phyloP scores from a whole-genome alignment of 2,329 filamentous ascomycete genomes.

The Xylogone sp. region DNA sequence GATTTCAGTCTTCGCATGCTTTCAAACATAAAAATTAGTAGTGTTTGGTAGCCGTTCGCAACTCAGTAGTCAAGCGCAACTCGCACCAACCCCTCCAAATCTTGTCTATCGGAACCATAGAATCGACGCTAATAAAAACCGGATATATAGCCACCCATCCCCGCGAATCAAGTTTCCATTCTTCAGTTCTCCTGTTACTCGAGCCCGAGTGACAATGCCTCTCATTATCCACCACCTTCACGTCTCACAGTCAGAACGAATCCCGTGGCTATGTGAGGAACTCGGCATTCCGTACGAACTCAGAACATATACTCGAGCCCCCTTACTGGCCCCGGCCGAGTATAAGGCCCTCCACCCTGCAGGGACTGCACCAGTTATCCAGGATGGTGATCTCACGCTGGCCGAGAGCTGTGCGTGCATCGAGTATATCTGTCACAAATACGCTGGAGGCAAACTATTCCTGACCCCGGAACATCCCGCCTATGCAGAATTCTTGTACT shows the following conservation, averaged over 20 bases:
- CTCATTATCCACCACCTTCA: constrained; percentile 50
- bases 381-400: constrained; percentile 50
- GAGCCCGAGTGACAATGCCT: constrained; percentile 3
- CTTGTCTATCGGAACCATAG: no score
- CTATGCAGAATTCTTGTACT: constrained; percentile 61
- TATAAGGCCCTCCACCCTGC: constrained; percentile 43
- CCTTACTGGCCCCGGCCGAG: constrained; percentile 30
- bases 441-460: constrained; percentile 46
- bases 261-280: constrained; percentile 64
- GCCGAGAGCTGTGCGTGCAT: constrained; percentile 57
- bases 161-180: no score
- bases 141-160: no score
- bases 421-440: constrained; percentile 57
- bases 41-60: no score
- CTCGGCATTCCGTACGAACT: constrained; percentile 51
- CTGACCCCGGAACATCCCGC: constrained; percentile 39
- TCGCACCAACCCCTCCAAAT: no score
- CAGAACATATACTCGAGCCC: constrained; percentile 40
- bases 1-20: no score
- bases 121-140: no score
- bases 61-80: no score
- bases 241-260: constrained; percentile 58
- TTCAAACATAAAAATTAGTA: no score
- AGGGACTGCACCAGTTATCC: constrained; percentile 57
- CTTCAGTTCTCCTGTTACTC: no score